Evolutionary conservation across 139 green algal genomes (phyloP), one percentile per base, ranked within the genome.

Genomic region (Spirogloea muscicola): DNA sequence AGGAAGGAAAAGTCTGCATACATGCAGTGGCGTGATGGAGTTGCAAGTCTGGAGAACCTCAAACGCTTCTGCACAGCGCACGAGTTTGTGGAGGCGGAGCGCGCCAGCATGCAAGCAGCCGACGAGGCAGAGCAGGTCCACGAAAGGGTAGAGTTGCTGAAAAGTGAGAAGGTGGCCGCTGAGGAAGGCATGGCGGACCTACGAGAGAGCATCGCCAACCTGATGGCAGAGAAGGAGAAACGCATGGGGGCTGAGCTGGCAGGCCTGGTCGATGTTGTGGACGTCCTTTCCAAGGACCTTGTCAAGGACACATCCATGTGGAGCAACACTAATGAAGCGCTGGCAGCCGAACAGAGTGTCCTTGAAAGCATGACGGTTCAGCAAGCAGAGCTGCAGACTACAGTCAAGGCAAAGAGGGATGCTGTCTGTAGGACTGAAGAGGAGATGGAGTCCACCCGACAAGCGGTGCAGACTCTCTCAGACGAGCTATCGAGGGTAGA

Each of bases 41-140:
- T 80, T 29, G 40, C 77, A 21, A 57, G 82, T 29, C 36, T 89
- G 3, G 83, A 89, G 46, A 78, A 80, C 41, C 84, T 98, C 58
- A 81, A 84, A 37, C 82, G 87, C 36, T 95, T 96, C 61, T 92
- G 89, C 58, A 79, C 95, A 1, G 93, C 94, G 1, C 91, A 91
- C 49, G 83, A 92, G 34, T 96, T 94, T 58, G 57, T 74, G 13
- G 49, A 89, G 34, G 84, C 88, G 1, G 51, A 88, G 43, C 70
- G 58, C 38, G 51, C 59, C 18, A 85, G 58, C 49, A 55, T 73
- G 18, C 21, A 18, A 7, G 49, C 79, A 2, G 59, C 49, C 6
- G 62, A 79, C 41, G 65, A 82, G 48, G n/a, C n/a, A n/a, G n/a
- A n/a, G n/a, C n/a, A n/a, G n/a, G n/a, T n/a, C n/a, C n/a, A n/a